phyloP scores from a whole-genome alignment of 306 rosid genomes.

The Potentilla sterilis region DNA sequence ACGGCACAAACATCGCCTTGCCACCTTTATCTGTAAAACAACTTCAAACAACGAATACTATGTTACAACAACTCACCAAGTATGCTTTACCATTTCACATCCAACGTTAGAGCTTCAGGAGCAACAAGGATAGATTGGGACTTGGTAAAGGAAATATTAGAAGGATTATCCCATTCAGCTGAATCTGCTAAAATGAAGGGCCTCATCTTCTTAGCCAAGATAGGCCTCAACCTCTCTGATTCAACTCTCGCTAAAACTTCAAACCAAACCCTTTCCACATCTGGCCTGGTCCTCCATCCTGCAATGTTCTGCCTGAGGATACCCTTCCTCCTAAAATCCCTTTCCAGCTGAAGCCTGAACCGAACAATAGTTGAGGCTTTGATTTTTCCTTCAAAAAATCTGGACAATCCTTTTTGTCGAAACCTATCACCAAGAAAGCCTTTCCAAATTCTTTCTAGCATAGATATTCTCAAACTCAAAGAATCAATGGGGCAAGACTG shows the following conservation, averaged over 20 bases:
- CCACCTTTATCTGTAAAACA: slow-evolving; percentile 4
- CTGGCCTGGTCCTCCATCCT: slow-evolving; percentile 76
- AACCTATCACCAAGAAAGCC: slow-evolving; percentile 49
- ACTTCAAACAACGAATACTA: slow-evolving; percentile 1
- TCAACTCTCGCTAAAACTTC: slow-evolving; percentile 64
- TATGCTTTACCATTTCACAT: slow-evolving; percentile 74
- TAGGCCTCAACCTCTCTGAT: slow-evolving; percentile 45
- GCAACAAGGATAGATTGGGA: slow-evolving; percentile 67
- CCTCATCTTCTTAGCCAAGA: slow-evolving; percentile 49
- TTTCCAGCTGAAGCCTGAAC: slow-evolving; percentile 70
- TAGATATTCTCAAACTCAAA: slow-evolving; percentile 43
- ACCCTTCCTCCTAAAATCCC: slow-evolving; percentile 31
- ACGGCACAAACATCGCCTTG: slow-evolving; percentile 17
- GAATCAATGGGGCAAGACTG: slow-evolving; percentile 56
- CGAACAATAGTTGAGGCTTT: slow-evolving; percentile 53
- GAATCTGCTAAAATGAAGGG: slow-evolving; percentile 64
- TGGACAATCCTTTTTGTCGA: slow-evolving; percentile 35
- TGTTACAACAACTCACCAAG: slow-evolving; percentile 29
- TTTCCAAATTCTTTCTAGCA: slow-evolving; percentile 57
- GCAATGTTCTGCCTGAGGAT: slow-evolving; percentile 30
- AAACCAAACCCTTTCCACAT: slow-evolving; percentile 55
- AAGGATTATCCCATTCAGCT: slow-evolving; percentile 49
- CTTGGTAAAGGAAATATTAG: slow-evolving; percentile 75
- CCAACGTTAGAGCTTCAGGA: slow-evolving; percentile 80
- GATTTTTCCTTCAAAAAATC: slow-evolving; percentile 62